A percentile compares a stretch with the other conserved stretches of the same genome.
phyloP scores from a whole-genome alignment of 768 basidiomycete species.

The Phanerochaete carnosa region DNA sequence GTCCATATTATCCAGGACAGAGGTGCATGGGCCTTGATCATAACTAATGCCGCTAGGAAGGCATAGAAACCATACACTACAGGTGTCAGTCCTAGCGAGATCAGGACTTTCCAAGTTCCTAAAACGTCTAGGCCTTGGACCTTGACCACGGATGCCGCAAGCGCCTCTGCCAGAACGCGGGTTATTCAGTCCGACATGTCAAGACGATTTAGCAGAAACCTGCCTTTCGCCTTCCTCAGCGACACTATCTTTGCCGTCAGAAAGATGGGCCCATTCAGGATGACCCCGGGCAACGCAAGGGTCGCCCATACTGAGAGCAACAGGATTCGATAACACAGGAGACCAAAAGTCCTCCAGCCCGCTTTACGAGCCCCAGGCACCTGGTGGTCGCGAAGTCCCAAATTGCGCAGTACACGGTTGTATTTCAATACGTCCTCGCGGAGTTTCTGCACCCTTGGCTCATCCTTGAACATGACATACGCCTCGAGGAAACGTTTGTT shows the following conservation, averaged over 20 bases:
- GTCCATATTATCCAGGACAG: conserved; percentile 64
- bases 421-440: conserved; percentile 81
- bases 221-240: conserved; percentile 82
- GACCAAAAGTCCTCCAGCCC: conserved; percentile 78
- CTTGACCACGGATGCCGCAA: conserved; percentile 93
- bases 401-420: conserved; percentile 80
- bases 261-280: conserved; percentile 92
- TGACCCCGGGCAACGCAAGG: conserved; percentile 84
- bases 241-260: conserved; percentile 89
- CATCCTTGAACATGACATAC: conserved; percentile 87
- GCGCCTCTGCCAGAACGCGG: conserved; percentile 61
- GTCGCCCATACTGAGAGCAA: conserved; percentile 78
- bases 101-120: conserved; percentile 94
- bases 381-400: conserved; percentile 93
- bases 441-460: conserved; percentile 80
- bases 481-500: conserved; percentile 91
- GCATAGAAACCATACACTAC: conserved; percentile 84
- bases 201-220: neutral
- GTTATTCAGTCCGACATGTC: neutral
- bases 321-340: conserved; percentile 77
- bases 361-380: conserved; percentile 85
- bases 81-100: conserved; percentile 85
- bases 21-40: conserved; percentile 61
- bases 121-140: conserved; percentile 90
- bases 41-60: conserved; percentile 67